Base-by-base conservation (phyloP, 139 green algal genomes). In the Diplosphaera chodatii region DNA sequence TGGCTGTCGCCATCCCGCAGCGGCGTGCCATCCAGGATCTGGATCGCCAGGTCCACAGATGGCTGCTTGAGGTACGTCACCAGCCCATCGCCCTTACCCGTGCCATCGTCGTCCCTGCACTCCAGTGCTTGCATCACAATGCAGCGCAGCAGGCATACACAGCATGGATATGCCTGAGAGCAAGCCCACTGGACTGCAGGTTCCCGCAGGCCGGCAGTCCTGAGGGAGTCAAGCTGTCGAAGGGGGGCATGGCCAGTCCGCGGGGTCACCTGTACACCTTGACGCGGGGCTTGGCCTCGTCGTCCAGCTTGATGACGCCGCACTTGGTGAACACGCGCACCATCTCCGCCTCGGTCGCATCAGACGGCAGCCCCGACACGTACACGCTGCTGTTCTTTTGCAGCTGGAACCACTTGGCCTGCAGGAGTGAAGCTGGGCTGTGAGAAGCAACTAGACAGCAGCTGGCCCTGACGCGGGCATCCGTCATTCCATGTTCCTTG, bases 321-420 rank as follows among this genome's bases (percentile, higher is more conserved):
- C 89, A 94, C 67, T 94, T 94, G 56, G 34, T 64, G 72, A 94
- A 94, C 5, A 83, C 72, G 68, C 90, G 76, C 64, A 63, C 75
- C 69, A 98, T 41, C 75, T 98, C 92, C 30, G 86, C 80, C 40
- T 89, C 77, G 3, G 83, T 96, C 27, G 84, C 83, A 76, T 99
- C 93, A 25, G 82, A 67, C 0, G 94, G 94, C 59, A 99, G 83
- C 0, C 95, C 95, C 2, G 82, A 92, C 22, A 98, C 85, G 72
- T 98, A 98, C 73, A 99, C 93, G 69, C 79, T 93, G 28, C 91
- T 97, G 84, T 96, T 98, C 64, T 84, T 77, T 76, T 93, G 93
- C 16, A 96, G 76, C n/a, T 93, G 84, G 69, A 94, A 90, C 92
- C 92, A 96, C 30, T 71, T 72, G 16, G 55, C 37, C 25, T 71